Evolutionary conservation across 2,329 filamentous ascomycete species (phyloP).

Genomic region (Apiospora marii): DNA sequence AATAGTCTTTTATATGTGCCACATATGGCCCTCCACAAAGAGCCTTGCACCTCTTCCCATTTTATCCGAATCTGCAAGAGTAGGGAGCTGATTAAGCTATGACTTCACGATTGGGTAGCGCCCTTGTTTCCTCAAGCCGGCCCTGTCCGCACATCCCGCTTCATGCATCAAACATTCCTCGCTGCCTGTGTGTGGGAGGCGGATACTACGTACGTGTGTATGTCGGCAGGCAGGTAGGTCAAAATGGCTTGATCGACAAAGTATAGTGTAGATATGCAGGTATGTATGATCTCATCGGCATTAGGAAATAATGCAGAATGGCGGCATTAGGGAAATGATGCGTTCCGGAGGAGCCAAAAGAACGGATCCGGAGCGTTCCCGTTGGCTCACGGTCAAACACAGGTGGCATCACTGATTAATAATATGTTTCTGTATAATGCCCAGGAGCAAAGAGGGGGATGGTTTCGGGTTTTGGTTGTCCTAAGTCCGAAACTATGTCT

Average conservation of each 20-base stretch:
- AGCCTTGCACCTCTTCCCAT: background rate
- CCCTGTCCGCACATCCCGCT: constrained; percentile 1
- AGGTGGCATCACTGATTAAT: background rate
- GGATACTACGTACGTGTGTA: background rate
- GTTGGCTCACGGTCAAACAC: background rate
- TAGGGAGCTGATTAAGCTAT: background rate
- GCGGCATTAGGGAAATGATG: background rate
- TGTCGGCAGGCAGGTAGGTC: background rate
- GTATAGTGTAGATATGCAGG: background rate
- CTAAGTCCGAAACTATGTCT: constrained; percentile 7
- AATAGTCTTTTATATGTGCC: background rate
- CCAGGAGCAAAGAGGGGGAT: background rate
- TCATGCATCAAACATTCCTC: background rate
- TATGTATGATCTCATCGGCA: constrained; percentile 15
- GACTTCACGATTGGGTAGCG: background rate
- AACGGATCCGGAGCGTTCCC: background rate
- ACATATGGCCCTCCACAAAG: background rate
- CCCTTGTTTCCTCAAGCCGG: constrained; percentile 5
- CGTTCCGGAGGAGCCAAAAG: background rate
- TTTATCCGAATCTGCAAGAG: background rate
- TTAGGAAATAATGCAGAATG: background rate
- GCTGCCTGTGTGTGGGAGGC: background rate
- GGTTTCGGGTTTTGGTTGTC: background rate
- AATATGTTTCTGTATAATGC: background rate
- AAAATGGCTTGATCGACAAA: background rate